Evolutionary conservation across 768 basidiomycete species (phyloP).

Genomic region (Leccinum imitatum): DNA sequence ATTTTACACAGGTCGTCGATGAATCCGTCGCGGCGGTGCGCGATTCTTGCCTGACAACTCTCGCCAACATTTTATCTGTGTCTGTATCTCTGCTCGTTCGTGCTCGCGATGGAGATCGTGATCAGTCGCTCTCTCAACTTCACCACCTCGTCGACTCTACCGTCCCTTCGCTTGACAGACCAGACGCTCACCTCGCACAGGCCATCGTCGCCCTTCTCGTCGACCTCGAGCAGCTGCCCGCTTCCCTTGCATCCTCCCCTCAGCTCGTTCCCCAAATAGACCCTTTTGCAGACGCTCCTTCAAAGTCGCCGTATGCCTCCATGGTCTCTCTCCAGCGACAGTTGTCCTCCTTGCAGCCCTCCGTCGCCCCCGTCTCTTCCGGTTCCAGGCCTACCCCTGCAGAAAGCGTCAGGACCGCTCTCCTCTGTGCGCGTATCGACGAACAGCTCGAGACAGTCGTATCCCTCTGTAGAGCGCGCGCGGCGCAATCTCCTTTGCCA

Average conservation of each 20-base stretch:
- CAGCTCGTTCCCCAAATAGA: constrained; percentile 11
- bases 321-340: constrained; percentile 67
- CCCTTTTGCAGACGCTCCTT: constrained; percentile 9
- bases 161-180: constrained; percentile 41
- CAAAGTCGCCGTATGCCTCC: constrained; percentile 35
- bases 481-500: constrained; percentile 24
- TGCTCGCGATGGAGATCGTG: background rate
- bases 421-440: constrained; percentile 77
- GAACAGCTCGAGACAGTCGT: constrained; percentile 69
- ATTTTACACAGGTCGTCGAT: constrained; percentile 19
- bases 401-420: constrained; percentile 54
- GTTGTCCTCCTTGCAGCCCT: constrained; percentile 61
- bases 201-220: constrained; percentile 68
- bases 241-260: constrained; percentile 17
- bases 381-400: constrained; percentile 37
- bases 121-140: constrained; percentile 50
- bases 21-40: constrained; percentile 76
- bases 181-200: constrained; percentile 63
- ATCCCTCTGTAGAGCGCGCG: constrained; percentile 62
- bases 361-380: constrained; percentile 8
- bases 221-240: constrained; percentile 64
- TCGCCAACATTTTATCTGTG: constrained; percentile 63
- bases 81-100: too few species aligned
- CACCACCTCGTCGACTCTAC: constrained; percentile 50
- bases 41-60: constrained; percentile 69